Percentiles rank a stretch among this genome's conserved stretches.
phyloP scores from a whole-genome alignment of 441 rosid species.

The Erysimum pusillum region DNA sequence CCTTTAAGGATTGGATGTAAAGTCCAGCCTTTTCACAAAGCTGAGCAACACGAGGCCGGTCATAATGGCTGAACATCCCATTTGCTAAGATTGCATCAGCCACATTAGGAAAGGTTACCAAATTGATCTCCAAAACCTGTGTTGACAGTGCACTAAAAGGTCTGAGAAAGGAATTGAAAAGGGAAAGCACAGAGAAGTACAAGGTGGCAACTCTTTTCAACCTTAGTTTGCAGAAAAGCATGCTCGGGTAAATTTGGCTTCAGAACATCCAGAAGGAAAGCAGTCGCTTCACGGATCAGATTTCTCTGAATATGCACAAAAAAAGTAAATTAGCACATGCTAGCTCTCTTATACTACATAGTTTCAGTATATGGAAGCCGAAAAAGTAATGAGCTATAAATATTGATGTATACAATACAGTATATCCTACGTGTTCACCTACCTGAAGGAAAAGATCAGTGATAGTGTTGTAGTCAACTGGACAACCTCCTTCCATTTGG shows the following conservation, averaged over 20 bases:
- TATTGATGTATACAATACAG: constrained; percentile 4
- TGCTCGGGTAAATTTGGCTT: constrained; percentile 98
- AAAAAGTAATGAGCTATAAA: constrained; percentile 6
- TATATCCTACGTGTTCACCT: constrained; percentile 16
- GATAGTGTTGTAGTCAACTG: constrained; percentile 96
- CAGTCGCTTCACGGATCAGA: constrained; percentile 98
- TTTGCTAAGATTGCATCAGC: constrained; percentile 99
- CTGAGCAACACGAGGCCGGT: constrained; percentile 95
- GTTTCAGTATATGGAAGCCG: constrained; percentile 8
- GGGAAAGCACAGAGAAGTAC: constrained; percentile 28
- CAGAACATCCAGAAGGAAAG: constrained; percentile 97
- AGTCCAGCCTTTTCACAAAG: constrained; percentile 99
- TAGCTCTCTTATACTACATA: constrained; percentile 1
- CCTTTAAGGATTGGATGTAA: constrained; percentile 88
- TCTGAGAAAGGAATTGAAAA: constrained; percentile 32
- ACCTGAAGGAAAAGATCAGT: constrained; percentile 99
- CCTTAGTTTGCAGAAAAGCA: constrained; percentile 96
- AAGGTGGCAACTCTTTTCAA: constrained; percentile 45
- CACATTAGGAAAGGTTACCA: constrained; percentile 97
- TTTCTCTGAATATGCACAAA: constrained; percentile 71
- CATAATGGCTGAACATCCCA: constrained; percentile 99
- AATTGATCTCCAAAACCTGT: constrained; percentile 96
- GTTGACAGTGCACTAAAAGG: constrained; percentile 41
- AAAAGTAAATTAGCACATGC: constrained; percentile 24
- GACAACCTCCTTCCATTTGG: constrained; percentile 99